Evolutionary conservation across 805 yeast genomes (phyloP).

Genomic region (Metschnikowia gruessii): DNA sequence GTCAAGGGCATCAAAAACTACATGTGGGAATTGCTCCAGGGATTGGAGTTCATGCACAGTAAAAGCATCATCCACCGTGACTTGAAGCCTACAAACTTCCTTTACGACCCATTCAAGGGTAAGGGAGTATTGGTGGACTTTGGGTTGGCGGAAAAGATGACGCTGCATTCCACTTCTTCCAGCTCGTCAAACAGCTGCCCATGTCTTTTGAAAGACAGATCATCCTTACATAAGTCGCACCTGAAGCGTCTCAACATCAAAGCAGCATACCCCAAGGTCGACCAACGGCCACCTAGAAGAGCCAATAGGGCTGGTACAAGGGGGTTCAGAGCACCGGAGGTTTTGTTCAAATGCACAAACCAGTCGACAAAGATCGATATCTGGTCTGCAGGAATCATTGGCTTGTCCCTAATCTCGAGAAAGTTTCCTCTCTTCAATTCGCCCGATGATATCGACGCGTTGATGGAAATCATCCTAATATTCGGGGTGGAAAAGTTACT

Average conservation of each 20-base stretch:
- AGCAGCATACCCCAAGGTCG: conserved; percentile 77
- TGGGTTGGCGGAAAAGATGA: conserved; percentile 75
- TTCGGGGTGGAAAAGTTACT: conserved; percentile 75
- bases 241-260: conserved; percentile 31
- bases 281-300: conserved; percentile 80
- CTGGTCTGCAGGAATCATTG: conserved; percentile 91
- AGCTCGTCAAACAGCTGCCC: conserved; percentile 47
- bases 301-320: conserved; percentile 97
- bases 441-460: conserved; percentile 88
- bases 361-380: conserved; percentile 81
- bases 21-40: conserved; percentile 74
- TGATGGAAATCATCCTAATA: conserved; percentile 76
- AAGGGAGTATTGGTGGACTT: conserved; percentile 87
- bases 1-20: conserved; percentile 77
- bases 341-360: conserved; percentile 76
- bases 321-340: conserved; percentile 95
- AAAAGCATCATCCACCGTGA: conserved; percentile 44
- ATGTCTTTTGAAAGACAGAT: conserved; percentile 45
- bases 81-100: conserved; percentile 58
- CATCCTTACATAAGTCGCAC: conserved; percentile 17
- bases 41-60: conserved; percentile 58
- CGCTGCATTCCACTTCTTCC: conserved; percentile 11
- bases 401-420: conserved; percentile 71
- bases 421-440: conserved; percentile 94
- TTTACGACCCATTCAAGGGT: conserved; percentile 62